These are phyloP conservation scores for Collybiopsis confluens DNA, from an alignment of 768 basidiomycete species.

Conservation along the genomic window DNA sequence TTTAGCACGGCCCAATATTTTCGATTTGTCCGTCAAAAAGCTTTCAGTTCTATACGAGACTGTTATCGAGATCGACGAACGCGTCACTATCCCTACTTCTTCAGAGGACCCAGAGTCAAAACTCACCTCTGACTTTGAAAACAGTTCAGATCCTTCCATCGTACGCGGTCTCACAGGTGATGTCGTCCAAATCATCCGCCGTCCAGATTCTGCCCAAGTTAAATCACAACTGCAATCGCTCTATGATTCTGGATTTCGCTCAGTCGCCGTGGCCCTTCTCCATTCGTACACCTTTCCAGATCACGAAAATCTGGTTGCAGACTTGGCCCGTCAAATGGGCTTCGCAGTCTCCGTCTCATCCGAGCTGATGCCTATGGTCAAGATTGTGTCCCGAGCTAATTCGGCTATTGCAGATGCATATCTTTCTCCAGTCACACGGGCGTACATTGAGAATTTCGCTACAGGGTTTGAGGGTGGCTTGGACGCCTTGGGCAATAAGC, in stretches of 20 bases:
- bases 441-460: constrained; percentile 39
- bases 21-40: constrained; percentile 62
- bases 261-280: constrained; percentile 35
- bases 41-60: constrained; percentile 28
- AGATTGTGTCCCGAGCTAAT: constrained; percentile 35
- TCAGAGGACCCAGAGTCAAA: constrained; percentile 53
- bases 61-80: constrained; percentile 40
- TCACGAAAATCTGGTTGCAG: constrained; percentile 35
- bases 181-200: constrained; percentile 31
- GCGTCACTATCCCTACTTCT: constrained; percentile 52
- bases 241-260: constrained; percentile 30
- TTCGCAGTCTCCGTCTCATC: constrained; percentile 40
- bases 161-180: constrained; percentile 32
- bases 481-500: constrained; percentile 9
- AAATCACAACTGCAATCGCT: constrained; percentile 28
- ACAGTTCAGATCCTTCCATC: neutral
- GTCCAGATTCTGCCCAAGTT: constrained; percentile 23
- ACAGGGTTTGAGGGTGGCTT: constrained; percentile 30
- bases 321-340: constrained; percentile 31
- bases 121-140: neutral
- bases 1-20: constrained; percentile 50
- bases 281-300: constrained; percentile 39
- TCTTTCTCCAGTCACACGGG: constrained; percentile 34
- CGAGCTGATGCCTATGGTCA: constrained; percentile 29
- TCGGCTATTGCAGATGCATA: constrained; percentile 42